Evolutionary conservation across 257 asterid species (phyloP), one percentile per base, ranked within the genome.

Genomic region (Linaria vulgaris): DNA sequence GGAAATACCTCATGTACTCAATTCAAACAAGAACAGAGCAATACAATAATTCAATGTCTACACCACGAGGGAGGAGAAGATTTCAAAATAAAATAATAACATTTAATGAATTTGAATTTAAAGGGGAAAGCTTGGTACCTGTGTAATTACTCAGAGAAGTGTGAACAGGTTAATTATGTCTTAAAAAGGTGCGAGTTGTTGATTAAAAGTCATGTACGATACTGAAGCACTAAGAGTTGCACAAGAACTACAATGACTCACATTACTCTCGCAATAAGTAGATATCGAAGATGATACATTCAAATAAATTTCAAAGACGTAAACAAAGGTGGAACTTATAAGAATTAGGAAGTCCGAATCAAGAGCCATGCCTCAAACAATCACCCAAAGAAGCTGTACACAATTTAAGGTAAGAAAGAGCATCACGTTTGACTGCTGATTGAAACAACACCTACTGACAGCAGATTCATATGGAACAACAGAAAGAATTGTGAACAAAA

Each of bases 341-440:
- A 8, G 25, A 3, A 12, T 55, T 27, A 27, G 19, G 31, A 16
- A 19, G 66, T 41, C 51, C 56, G 21, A 30, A 64, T 41, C 37
- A 15, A 50, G 37, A 48, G 49, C 23, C 25, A n/a, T 9, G 30
- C 51, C 48, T 24, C 23, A 27, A 70, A 14, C 30, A 20, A 38
- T 50, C 27, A 24, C 48, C 43, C 39, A 50, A 47, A 56, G 67
- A 46, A 56, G 41, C 48, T 34, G 57, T 56, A 43, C 0, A 63
- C 44, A 10, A 0, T 39, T 53, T 56, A 45, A 63, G 24, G 24
- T 23, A 39, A 22, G 59, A 45, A 52, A 20, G 46, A 2, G 34
- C 34, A 27, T 27, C 34, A 6, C 6, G 34, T 27, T 27, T 27
- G 34, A 27, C 34, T 27, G 34, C 34, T 27, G 34, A 27, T 6